Evolutionary conservation across 2,329 filamentous ascomycete species (phyloP), one percentile per base, ranked within the genome.

Genomic region (Phyllosticta citrichinensis): DNA sequence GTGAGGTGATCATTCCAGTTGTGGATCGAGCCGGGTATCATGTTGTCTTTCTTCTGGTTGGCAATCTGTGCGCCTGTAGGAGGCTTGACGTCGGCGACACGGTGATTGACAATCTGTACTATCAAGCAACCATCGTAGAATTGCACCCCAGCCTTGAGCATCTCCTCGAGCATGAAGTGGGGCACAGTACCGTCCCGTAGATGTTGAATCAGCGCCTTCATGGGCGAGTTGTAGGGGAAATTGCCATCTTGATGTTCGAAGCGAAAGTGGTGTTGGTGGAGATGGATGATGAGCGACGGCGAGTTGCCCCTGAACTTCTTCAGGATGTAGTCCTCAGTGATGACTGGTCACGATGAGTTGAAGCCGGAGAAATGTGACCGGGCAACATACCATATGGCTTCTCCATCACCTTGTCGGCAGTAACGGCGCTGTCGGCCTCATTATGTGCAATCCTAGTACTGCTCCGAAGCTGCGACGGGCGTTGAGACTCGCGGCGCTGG

Each of bases 111-210:
- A n/a, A 97, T 79, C 73, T 96, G 87, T 40, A 99, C 91, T 66
- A 99, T 97, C 62, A 99, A 81, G 70, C 93, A 96, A 33, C 89
- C 91, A 73, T 97, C 92, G 71, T 97, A 99, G 71, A 96, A 97
- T 10, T 82, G 81, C 14, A 96, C 87, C 20, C 85, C 84, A 19
- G 80, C 80, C 55, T 84, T 81, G 27, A 86, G 81, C 60, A 99
- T 83, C 66, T 93, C 87, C 55, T 88, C 85, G 11, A 97, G 77
- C 71, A 97, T 84, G 67, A 97, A 91, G 73, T 97, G 91, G 0
- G 94, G 94, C 40, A 99, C 80, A 0, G 90, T 96, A 61, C 87
- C 84, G 52, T 78, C 79, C 65, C 82, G 82, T 54, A 97, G 74
- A 72, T 96, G 91, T 66, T 95, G 86, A 47, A 97, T 79, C 56